A percentile compares a stretch with the other conserved stretches of the same genome.
Evolutionary conservation across 139 green algal species (phyloP).

Genomic region (Chlamydomonas incerta): DNA sequence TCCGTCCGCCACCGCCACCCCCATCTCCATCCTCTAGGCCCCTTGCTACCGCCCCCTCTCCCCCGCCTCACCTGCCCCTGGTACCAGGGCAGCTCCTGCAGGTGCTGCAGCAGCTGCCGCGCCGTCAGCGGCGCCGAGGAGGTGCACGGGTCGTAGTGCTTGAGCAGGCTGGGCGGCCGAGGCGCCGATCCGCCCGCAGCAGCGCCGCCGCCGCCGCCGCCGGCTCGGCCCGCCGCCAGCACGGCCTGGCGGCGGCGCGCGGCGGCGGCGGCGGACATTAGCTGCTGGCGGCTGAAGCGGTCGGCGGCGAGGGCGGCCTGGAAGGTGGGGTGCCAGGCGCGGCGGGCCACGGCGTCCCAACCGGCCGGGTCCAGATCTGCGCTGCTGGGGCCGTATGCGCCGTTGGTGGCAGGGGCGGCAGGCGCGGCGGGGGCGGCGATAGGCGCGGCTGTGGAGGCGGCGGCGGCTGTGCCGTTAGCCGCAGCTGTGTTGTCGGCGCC

Average conservation of each 20-base stretch:
- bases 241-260: neutral
- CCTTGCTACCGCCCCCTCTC: too few species aligned
- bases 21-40: too few species aligned
- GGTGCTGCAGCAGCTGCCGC: constrained; percentile 69
- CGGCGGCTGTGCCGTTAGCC: too few species aligned
- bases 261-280: constrained; percentile 14
- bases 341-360: constrained; percentile 35
- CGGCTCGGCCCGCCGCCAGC: neutral
- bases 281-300: constrained; percentile 15
- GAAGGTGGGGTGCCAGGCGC: constrained; percentile 51
- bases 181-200: neutral
- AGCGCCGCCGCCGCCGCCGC: neutral
- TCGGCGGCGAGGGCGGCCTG: neutral
- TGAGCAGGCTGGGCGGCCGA: constrained; percentile 55
- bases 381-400: too few species aligned
- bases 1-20: too few species aligned
- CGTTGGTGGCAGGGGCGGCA: neutral
- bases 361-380: neutral
- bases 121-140: constrained; percentile 38
- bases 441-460: too few species aligned
- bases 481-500: too few species aligned
- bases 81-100: constrained; percentile 74
- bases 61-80: constrained; percentile 56
- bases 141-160: constrained; percentile 20
- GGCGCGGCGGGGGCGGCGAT: neutral